Evolutionary conservation across 441 rosid species (phyloP).

Genomic region (Syzygium syzygioides): DNA sequence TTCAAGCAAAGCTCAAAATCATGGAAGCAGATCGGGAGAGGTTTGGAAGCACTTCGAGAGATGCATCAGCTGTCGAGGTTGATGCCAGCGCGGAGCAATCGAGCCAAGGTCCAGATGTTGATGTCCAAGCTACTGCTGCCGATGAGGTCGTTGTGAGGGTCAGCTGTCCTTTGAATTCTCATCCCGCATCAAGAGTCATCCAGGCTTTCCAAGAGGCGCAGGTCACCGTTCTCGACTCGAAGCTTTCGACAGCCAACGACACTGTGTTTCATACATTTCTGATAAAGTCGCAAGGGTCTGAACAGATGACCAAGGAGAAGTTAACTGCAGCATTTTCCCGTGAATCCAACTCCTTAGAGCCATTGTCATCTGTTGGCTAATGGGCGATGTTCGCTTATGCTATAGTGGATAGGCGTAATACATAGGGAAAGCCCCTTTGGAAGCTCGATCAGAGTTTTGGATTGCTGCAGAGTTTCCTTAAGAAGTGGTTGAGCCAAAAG

Average conservation of each 20-base stretch:
- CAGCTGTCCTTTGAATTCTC: slow-evolving; percentile 63
- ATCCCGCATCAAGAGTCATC: slow-evolving; percentile 71
- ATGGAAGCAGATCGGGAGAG: slow-evolving; percentile 55
- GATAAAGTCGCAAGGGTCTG: slow-evolving; percentile 58
- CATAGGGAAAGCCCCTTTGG: slow-evolving; percentile 27
- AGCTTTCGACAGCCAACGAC: slow-evolving; percentile 49
- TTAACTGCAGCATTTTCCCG: slow-evolving; percentile 51
- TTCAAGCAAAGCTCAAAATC: slow-evolving; percentile 48
- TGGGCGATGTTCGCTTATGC: slow-evolving; percentile 10
- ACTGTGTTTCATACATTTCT: slow-evolving; percentile 64
- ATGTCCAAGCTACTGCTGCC: slow-evolving; percentile 43
- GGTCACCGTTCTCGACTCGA: slow-evolving; percentile 54
- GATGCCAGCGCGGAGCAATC: slow-evolving; percentile 27
- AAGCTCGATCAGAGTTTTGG: slow-evolving; percentile 38
- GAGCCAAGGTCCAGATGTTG: slow-evolving; percentile 36
- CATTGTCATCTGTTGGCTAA: slow-evolving; percentile 45
- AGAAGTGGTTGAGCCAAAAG: slow-evolving; percentile 28
- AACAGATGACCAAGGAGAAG: slow-evolving; percentile 75
- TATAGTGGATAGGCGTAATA: slow-evolving; percentile 30
- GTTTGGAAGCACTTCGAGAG: slow-evolving; percentile 48
- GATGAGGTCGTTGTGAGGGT: slow-evolving; percentile 66
- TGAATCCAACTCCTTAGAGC: slow-evolving; percentile 32
- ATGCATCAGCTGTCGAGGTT: slow-evolving; percentile 21
- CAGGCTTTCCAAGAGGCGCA: slow-evolving; percentile 61
- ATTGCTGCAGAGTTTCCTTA: slow-evolving; percentile 20